Percentiles rank a stretch among this genome's conserved stretches.
These are phyloP conservation scores for Salix dunnii DNA, from an alignment of 345 rosid species.

Conservation along the genomic window DNA sequence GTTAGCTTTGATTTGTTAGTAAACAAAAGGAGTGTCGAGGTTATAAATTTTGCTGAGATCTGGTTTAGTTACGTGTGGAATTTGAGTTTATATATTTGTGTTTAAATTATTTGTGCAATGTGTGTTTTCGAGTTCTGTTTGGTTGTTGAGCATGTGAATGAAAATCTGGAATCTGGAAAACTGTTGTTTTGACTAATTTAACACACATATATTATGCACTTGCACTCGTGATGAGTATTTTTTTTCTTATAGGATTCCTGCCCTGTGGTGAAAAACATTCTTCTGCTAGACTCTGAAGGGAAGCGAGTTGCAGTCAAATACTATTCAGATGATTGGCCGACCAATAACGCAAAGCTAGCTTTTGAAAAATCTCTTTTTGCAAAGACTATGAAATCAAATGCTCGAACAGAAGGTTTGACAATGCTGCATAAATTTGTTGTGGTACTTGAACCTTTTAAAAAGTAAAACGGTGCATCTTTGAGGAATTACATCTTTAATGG, in stretches of 20 bases:
- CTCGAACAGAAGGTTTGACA: conserved; percentile 67
- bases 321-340: conserved; percentile 87
- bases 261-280: conserved; percentile 80
- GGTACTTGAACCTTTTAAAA: neutral
- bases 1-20: neutral
- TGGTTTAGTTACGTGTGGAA: neutral
- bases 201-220: too few relatives aligned
- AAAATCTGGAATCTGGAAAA: neutral
- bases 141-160: neutral
- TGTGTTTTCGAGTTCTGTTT: neutral
- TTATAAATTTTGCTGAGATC: neutral
- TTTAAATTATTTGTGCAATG: too few relatives aligned
- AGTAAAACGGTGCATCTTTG: neutral
- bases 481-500: neutral
- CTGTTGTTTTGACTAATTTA: neutral
- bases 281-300: conserved; percentile 90
- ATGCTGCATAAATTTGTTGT: neutral
- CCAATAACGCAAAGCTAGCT: conserved; percentile 62
- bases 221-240: neutral
- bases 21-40: neutral
- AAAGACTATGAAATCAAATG: conserved; percentile 84
- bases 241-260: conserved; percentile 52
- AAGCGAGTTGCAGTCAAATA: conserved; percentile 88
- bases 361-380: conserved; percentile 69
- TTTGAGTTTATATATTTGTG: neutral